A percentile compares a stretch with the other conserved stretches of the same genome.
Evolutionary conservation across 352 stramenopile species (phyloP).

Genomic region (Globisporangium splendens): DNA sequence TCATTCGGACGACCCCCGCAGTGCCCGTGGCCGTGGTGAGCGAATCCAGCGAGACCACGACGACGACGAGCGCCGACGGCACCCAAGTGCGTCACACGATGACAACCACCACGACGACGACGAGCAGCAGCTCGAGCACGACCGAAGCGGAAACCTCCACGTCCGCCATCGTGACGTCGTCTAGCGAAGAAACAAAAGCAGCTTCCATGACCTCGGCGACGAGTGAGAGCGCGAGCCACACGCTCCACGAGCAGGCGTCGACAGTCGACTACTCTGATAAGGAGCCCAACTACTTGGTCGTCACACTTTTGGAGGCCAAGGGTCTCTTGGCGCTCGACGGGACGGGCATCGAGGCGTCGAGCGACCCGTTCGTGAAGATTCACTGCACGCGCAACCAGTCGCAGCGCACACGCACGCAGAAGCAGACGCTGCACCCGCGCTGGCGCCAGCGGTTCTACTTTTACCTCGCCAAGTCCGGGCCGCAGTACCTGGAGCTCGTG

Average conservation of each 20-base stretch:
- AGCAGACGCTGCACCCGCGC: slow-evolving; percentile 59
- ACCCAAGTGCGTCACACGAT: slow-evolving; percentile 7
- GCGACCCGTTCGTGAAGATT: slow-evolving; percentile 65
- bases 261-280: neutral
- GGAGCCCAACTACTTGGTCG: slow-evolving; percentile 55
- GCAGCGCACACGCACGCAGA: slow-evolving; percentile 55
- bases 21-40: slow-evolving; percentile 3
- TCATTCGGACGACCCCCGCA: neutral
- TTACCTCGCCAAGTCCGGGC: slow-evolving; percentile 26
- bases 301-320: slow-evolving; percentile 61
- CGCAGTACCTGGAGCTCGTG: slow-evolving; percentile 48
- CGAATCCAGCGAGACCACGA: slow-evolving; percentile 6
- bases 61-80: slow-evolving; percentile 11
- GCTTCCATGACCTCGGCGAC: neutral
- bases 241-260: neutral
- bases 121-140: neutral
- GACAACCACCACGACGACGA: slow-evolving; percentile 14
- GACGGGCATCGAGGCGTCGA: slow-evolving; percentile 49
- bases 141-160: neutral
- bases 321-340: slow-evolving; percentile 54
- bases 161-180: neutral
- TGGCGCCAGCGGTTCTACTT: slow-evolving; percentile 80
- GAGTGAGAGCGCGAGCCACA: slow-evolving; percentile 6
- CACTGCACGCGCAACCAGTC: slow-evolving; percentile 49
- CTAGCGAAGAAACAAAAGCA: neutral